These are phyloP conservation scores for Knoxdaviesia proteae DNA, from an alignment of 2,329 filamentous ascomycete species.

Conservation along the genomic window DNA sequence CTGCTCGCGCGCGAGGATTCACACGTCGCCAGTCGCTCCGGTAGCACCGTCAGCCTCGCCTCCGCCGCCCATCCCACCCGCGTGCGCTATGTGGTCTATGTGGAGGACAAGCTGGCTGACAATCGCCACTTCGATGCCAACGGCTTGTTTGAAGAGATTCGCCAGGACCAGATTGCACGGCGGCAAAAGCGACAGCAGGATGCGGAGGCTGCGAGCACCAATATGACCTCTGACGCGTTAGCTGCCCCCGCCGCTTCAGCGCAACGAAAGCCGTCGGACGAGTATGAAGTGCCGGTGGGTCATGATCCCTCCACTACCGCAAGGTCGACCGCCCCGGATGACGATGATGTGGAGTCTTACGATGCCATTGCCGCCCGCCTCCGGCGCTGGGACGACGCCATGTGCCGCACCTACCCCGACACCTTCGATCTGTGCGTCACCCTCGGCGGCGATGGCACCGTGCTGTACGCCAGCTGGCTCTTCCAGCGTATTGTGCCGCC, in stretches of 20 bases:
- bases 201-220: no score
- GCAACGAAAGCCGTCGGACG: no score
- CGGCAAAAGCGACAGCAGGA: no score
- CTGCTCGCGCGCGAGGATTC: conserved; percentile 42
- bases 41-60: no score
- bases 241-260: no score
- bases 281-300: no score
- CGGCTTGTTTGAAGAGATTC: conserved; percentile 45
- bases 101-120: conserved; percentile 54
- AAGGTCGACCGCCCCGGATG: no score
- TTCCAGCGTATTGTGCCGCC: conserved; percentile 92
- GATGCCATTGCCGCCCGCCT: conserved; percentile 25
- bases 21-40: no score
- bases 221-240: no score
- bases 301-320: no score
- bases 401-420: conserved; percentile 61
- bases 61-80: conserved; percentile 17
- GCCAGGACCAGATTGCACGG: conserved; percentile 9
- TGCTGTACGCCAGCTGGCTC: conserved; percentile 87
- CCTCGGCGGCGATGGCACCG: conserved; percentile 86
- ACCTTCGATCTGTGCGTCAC: conserved; percentile 89
- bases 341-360: no score
- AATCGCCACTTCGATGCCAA: conserved; percentile 53
- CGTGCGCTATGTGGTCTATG: conserved; percentile 55
- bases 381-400: conserved; percentile 63